These are phyloP conservation scores for Linnemannia zychae DNA, from an alignment of 192 early-diverging fungal genomes.

Conservation along the genomic window DNA sequence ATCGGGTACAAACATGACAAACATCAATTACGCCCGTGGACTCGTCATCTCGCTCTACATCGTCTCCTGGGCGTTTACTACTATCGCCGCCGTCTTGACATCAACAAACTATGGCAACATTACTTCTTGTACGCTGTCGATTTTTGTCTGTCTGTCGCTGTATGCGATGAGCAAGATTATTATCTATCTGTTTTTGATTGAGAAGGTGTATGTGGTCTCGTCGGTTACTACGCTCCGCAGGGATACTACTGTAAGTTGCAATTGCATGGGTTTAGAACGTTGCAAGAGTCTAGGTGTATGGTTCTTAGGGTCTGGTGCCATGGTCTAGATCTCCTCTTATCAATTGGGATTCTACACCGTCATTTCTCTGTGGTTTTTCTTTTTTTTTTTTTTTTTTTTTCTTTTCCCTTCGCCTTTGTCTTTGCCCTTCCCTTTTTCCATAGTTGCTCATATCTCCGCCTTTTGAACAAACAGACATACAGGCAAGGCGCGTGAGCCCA, in stretches of 20 bases:
- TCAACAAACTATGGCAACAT: conserved; percentile 62
- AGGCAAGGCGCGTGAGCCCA: too few relatives aligned
- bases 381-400: not conserved
- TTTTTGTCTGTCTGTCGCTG: conserved; percentile 55
- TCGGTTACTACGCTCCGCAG: conserved; percentile 14
- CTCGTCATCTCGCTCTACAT: conserved; percentile 55
- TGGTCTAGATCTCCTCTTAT: not conserved
- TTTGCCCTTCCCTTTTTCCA: too few relatives aligned
- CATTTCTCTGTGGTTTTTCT: not conserved
- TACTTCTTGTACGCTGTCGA: conserved; percentile 53
- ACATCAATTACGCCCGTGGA: conserved; percentile 54
- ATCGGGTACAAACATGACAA: conserved; percentile 24
- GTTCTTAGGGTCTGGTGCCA: not conserved
- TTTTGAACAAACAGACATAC: too few relatives aligned
- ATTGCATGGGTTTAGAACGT: not conserved
- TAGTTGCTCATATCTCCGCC: too few relatives aligned
- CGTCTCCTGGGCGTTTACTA: conserved; percentile 57
- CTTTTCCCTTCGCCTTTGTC: too few relatives aligned
- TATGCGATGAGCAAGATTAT: conserved; percentile 57
- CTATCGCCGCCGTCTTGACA: conserved; percentile 56
- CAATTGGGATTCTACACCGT: not conserved
- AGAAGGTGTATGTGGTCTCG: conserved; percentile 56
- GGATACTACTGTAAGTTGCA: conserved; percentile 27
- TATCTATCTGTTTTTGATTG: conserved; percentile 61
- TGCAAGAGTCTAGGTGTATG: not conserved